Percentiles rank a stretch among this genome's conserved stretches.
These are phyloP conservation scores for Shiraia sp. DNA, from an alignment of 2,329 filamentous ascomycete species.

Conservation along the genomic window DNA sequence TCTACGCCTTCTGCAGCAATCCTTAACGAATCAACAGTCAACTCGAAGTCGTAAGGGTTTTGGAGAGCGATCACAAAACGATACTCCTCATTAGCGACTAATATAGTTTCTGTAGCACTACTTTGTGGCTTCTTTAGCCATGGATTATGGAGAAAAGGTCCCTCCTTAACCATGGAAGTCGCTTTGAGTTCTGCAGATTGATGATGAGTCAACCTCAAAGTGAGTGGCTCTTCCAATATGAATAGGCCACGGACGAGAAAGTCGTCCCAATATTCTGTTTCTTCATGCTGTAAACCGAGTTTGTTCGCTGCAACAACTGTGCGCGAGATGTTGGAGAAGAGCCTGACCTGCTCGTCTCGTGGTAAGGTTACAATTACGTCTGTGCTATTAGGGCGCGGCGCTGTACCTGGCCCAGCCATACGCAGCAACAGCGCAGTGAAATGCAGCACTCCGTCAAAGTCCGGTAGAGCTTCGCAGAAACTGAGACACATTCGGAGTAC, in stretches of 20 bases:
- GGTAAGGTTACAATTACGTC: slow-evolving; percentile 72
- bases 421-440: slow-evolving; percentile 85
- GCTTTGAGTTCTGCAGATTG: slow-evolving; percentile 38
- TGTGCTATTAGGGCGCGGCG: slow-evolving; percentile 68
- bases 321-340: slow-evolving; percentile 84
- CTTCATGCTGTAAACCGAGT: slow-evolving; percentile 69
- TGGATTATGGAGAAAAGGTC: slow-evolving; percentile 95
- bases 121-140: slow-evolving; percentile 71
- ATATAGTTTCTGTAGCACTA: slow-evolving; percentile 63
- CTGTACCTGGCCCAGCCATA: slow-evolving; percentile 78
- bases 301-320: slow-evolving; percentile 78
- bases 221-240: slow-evolving; percentile 54
- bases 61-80: slow-evolving; percentile 83
- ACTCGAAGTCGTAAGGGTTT: slow-evolving; percentile 90
- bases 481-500: slow-evolving; percentile 88
- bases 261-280: slow-evolving; percentile 95
- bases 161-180: slow-evolving; percentile 49
- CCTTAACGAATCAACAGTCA: slow-evolving; percentile 82
- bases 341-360: slow-evolving; percentile 80
- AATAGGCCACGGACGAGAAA: slow-evolving; percentile 83
- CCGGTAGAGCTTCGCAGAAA: slow-evolving; percentile 89
- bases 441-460: slow-evolving; percentile 85
- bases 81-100: slow-evolving; percentile 78
- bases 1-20: slow-evolving; percentile 74
- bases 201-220: slow-evolving; percentile 37